Base-by-base conservation (phyloP, 2,329 filamentous ascomycete genomes). In the Lecanosticta acicola region DNA sequence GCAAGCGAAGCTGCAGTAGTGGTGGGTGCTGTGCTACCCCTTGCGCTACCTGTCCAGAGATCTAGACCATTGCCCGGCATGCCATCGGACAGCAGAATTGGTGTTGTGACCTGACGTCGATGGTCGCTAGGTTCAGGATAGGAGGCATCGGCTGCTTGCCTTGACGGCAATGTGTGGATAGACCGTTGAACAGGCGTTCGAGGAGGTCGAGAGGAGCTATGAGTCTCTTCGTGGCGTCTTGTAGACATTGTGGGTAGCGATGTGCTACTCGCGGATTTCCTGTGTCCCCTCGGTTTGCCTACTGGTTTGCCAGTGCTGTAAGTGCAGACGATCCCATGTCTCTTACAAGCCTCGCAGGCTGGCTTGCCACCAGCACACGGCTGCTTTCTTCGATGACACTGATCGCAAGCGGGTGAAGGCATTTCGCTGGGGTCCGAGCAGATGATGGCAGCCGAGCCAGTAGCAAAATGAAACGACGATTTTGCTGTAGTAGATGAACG, bases 331-430 rank as follows among this genome's bases (percentile, higher is more conserved):
- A 39, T 19, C n/a, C 40, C 40, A n/a, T 19, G 19, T 20, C 16
- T 24, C 4, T 24, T 16, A 37, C 45, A 48, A 9, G 29, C 26
- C 11, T 34, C 35, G 36, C 45, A 48, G 7, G 35, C 36, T 17
- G 45, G 45, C 13, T 20, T 37, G n/a, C 41, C 45, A 8, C 45
- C 45, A 19, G 32, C 13, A 19, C 45, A 48, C 16, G 24, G 34
- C 11, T 37, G 40, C 20, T 39, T 42, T 17, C 39, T 38, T 10
- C 45, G 34, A 16, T 43, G 40, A 35, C 45, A 48, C 26, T 48
- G 45, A 35, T 48, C 45, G 40, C 45, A 48, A 14, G 45, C 40
- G 19, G 45, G 40, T 5, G 45, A 43, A 19, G 45, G 45, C 45
- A 48, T 48, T 5, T 13, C 34, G 24, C 5, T 29, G 24, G 11